phyloP scores from a whole-genome alignment of 1,139 yeast genomes.

The Diutina sp. region DNA sequence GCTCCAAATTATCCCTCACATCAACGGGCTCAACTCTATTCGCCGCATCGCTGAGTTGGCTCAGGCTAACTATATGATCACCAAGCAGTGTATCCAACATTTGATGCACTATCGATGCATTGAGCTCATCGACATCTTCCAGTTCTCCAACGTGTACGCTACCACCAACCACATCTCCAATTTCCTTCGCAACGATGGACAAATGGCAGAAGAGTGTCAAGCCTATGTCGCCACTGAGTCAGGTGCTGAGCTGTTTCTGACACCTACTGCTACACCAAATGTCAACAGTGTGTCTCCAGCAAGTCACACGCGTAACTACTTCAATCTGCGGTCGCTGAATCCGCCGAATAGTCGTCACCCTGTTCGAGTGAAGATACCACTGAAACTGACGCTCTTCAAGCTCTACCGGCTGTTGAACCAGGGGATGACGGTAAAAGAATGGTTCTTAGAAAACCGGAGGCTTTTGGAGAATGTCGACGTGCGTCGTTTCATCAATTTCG shows the following conservation, averaged over 20 bases:
- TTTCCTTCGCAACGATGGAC: conserved; percentile 46
- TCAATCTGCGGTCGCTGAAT: neutral
- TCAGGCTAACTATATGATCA: conserved; percentile 65
- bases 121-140: conserved; percentile 74
- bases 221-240: conserved; percentile 33
- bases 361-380: conserved; percentile 33
- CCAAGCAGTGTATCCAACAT: conserved; percentile 84
- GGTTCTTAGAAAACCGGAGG: conserved; percentile 59
- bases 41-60: conserved; percentile 67
- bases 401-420: conserved; percentile 71
- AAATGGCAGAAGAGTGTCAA: conserved; percentile 75
- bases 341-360: neutral
- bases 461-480: conserved; percentile 57
- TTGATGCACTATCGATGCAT: conserved; percentile 82
- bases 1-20: conserved; percentile 73
- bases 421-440: conserved; percentile 65
- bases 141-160: conserved; percentile 79
- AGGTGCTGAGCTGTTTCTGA: neutral
- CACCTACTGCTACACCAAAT: neutral
- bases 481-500: conserved; percentile 77
- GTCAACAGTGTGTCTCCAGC: neutral
- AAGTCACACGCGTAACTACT: neutral
- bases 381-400: conserved; percentile 55
- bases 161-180: conserved; percentile 68
- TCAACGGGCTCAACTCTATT: conserved; percentile 81